Evolutionary conservation across 1,284 basidiomycete species (phyloP), one percentile per base, ranked within the genome.

Genomic region (Ganoderma leucocontextum): DNA sequence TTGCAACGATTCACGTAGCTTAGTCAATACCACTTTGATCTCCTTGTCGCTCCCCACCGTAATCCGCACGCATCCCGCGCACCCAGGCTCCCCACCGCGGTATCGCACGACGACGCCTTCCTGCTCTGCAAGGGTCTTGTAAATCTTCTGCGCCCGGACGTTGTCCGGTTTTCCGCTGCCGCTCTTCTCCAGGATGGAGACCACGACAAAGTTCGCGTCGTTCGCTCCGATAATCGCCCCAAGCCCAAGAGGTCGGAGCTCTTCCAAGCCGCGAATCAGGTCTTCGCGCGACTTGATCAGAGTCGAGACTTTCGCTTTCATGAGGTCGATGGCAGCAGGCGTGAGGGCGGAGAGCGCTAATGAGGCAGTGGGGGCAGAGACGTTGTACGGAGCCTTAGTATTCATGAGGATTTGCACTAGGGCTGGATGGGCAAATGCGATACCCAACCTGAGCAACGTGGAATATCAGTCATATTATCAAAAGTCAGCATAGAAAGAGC

Each of bases 361-460:
- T 60, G 89, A 84, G 8, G 97, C 95, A 2, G 96, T 95, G 0
- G 96, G 96, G 0, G 93, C 89, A 15, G 96, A 97, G 74, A 99
- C 92, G 80, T 98, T 98, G 85, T 99, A 99, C 0, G 97, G 97
- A 0, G 97, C 98, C 81, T 99, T 99, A 63, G 97, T 95, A 80
- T 99, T 99, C 75, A 91, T 91, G 70, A 99, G 89, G 74, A 99
- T 89, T 78, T 97, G 97, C 60, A 98, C 92, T 22, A 99, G 83
- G 0, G 94, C 90, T 0, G 95, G 95, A 73, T 97, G 93, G 2
- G 95, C 95, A 70, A 98, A 84, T 0, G 96, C 95, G 67, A 97
- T 89, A 2, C 98, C 97, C 35, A 99, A 83, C 59, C 95, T 96
- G 73, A 25, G 4, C 22, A 6, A 39, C 0, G n/a, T 0, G n/a